Evolutionary conservation across 2,329 filamentous ascomycete species (phyloP).

Genomic region (Alternaria triticimaculans): DNA sequence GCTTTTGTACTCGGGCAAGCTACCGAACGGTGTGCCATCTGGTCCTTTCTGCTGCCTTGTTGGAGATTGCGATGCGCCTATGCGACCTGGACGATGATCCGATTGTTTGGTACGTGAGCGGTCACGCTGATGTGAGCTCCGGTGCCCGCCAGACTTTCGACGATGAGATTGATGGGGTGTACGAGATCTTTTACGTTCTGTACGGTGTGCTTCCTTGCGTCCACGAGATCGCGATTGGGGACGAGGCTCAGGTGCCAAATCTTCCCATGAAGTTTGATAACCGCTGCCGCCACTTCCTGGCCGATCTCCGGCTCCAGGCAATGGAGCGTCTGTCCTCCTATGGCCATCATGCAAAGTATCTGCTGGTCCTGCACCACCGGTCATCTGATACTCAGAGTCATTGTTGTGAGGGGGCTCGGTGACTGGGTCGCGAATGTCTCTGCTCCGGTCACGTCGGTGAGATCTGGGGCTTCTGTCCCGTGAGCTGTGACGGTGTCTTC

Average conservation of each 20-base stretch:
- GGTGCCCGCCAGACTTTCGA: neutral
- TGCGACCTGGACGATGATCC: neutral
- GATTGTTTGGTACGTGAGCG: neutral
- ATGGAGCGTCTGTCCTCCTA: neutral
- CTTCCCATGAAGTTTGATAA: conserved; percentile 2
- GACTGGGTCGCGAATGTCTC: neutral
- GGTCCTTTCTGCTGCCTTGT: conserved; percentile 10
- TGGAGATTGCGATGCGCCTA: neutral
- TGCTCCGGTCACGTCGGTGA: neutral
- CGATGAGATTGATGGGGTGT: neutral
- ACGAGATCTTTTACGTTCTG: neutral
- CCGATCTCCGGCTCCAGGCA: neutral
- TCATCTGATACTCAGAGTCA: conserved; percentile 6
- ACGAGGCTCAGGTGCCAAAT: neutral
- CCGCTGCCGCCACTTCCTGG: neutral
- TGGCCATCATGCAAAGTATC: neutral
- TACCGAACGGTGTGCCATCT: conserved; percentile 25
- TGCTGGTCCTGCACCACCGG: conserved; percentile 3
- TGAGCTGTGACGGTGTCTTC: neutral
- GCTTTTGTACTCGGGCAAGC: conserved; percentile 22
- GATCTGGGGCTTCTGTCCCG: neutral
- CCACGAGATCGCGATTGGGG: neutral
- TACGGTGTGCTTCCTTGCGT: neutral
- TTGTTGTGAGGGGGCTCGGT: neutral
- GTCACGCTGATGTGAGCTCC: neutral